A percentile compares a stretch with the other conserved stretches of the same genome.
Evolutionary conservation across 2,329 filamentous ascomycete species (phyloP).

Genomic region (Mycocentrospora acerina): DNA sequence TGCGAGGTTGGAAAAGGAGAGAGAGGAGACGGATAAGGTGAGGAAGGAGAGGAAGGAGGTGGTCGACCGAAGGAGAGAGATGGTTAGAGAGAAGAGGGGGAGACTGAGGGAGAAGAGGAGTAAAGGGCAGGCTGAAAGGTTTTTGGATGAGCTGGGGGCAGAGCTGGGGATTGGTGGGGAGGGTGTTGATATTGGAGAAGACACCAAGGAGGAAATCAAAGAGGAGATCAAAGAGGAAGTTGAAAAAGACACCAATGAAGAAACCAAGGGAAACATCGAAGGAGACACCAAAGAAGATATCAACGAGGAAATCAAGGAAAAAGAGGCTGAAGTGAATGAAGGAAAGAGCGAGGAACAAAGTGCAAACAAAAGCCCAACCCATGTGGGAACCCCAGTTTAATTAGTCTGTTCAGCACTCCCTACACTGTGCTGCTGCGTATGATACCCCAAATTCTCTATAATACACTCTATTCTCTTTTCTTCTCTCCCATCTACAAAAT

Average conservation of each 20-base stretch:
- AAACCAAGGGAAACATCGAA: not conserved
- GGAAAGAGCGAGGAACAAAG: no score
- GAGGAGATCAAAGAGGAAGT: not conserved
- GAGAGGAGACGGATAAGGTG: constrained; percentile 67
- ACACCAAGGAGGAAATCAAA: no score
- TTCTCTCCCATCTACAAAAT: no score
- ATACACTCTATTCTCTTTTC: no score
- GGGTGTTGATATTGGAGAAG: not conserved
- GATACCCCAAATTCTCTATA: constrained; percentile 1
- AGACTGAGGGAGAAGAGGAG: constrained; percentile 61
- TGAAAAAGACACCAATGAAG: no score
- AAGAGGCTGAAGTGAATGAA: no score
- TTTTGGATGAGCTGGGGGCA: constrained; percentile 59
- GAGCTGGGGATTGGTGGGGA: constrained; percentile 20
- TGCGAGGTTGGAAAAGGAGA: constrained; percentile 67
- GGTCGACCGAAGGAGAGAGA: constrained; percentile 62
- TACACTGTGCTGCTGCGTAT: not conserved
- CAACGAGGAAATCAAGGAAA: no score
- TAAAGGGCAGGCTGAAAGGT: constrained; percentile 71
- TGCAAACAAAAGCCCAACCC: no score
- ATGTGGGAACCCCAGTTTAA: no score
- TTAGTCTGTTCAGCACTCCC: not conserved
- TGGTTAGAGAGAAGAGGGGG: constrained; percentile 61
- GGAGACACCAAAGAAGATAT: no score
- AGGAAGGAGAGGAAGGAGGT: constrained; percentile 51